Conservation (phyloP, 2,329 filamentous ascomycete genomes). For the Claviceps sp. region DNA sequence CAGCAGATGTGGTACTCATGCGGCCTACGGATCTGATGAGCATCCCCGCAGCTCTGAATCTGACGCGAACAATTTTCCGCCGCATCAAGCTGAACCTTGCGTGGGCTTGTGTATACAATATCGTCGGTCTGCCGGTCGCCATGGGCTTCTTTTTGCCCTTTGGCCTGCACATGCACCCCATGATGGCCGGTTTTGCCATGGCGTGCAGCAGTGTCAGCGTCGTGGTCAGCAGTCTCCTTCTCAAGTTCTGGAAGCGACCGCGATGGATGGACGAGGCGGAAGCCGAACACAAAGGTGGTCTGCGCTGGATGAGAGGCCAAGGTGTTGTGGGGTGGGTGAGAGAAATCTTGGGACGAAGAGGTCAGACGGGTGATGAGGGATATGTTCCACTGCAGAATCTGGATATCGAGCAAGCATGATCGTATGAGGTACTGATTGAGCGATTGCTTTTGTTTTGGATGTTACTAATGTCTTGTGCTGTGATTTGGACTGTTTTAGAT, state of each 20-base stretch:
- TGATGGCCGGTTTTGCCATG: conserved; percentile 93
- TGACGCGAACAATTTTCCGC: conserved; percentile 73
- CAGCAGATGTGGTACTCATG: conserved; percentile 93
- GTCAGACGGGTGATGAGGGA: conserved; percentile 35
- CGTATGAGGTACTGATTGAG: neutral
- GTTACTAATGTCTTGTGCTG: neutral
- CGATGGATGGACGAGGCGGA: conserved; percentile 69
- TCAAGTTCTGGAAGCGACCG: conserved; percentile 79
- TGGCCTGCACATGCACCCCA: conserved; percentile 76
- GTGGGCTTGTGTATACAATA: conserved; percentile 90
- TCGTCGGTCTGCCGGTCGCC: conserved; percentile 82
- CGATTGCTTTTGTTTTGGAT: neutral
- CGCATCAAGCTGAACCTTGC: conserved; percentile 88
- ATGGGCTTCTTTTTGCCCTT: conserved; percentile 94
- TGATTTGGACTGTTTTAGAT: neutral
- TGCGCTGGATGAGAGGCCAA: conserved; percentile 28
- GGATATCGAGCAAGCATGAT: conserved; percentile 20
- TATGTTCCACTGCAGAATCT: conserved; percentile 47
- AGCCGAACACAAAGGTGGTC: conserved; percentile 42
- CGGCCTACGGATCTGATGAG: conserved; percentile 80
- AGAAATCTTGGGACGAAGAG: conserved; percentile 25
- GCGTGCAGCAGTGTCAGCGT: conserved; percentile 82
- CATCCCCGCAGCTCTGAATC: conserved; percentile 73
- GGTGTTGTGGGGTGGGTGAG: conserved; percentile 28
- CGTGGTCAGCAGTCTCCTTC: conserved; percentile 65